Percentiles rank a stretch among this genome's conserved stretches.
Conservation (phyloP, 305 asterid species). For the Lippia alba region DNA sequence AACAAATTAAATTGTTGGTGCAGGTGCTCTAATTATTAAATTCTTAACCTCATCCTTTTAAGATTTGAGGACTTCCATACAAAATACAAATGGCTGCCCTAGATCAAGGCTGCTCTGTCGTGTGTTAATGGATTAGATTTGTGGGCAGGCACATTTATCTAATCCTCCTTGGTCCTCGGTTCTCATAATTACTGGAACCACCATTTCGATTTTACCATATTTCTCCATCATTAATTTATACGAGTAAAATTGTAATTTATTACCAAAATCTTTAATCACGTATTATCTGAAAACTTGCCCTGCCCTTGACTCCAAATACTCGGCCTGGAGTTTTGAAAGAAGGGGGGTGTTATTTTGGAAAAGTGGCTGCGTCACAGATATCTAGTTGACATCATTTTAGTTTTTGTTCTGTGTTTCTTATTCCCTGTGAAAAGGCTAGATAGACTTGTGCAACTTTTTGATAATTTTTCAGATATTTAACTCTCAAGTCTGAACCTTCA, state of each 20-base stretch:
- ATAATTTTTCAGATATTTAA: conserved; percentile 11
- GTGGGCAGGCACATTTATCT: background rate
- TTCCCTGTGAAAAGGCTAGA: background rate
- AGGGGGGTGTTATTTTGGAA: conserved; percentile 4
- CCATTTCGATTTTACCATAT: background rate
- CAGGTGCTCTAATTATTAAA: background rate
- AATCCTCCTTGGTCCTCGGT: background rate
- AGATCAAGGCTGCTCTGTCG: background rate
- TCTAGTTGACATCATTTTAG: background rate
- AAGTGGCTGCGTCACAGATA: background rate
- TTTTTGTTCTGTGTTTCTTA: conserved; percentile 18
- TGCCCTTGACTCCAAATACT: conserved; percentile 14
- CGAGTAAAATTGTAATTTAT: background rate
- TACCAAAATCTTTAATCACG: conserved; percentile 5
- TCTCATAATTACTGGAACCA: conserved; percentile 10
- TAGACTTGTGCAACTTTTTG: conserved; percentile 11
- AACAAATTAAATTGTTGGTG: background rate
- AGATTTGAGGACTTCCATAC: background rate
- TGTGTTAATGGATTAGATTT: conserved; percentile 8
- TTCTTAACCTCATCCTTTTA: background rate
- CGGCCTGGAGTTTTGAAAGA: background rate
- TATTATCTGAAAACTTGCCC: conserved; percentile 5
- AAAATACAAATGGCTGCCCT: background rate
- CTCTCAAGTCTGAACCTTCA: conserved; percentile 22
- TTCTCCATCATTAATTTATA: background rate